Evolutionary conservation across 2,329 filamentous ascomycete genomes (phyloP), one percentile per base, ranked within the genome.

Genomic region (Colletotrichum godetiae): DNA sequence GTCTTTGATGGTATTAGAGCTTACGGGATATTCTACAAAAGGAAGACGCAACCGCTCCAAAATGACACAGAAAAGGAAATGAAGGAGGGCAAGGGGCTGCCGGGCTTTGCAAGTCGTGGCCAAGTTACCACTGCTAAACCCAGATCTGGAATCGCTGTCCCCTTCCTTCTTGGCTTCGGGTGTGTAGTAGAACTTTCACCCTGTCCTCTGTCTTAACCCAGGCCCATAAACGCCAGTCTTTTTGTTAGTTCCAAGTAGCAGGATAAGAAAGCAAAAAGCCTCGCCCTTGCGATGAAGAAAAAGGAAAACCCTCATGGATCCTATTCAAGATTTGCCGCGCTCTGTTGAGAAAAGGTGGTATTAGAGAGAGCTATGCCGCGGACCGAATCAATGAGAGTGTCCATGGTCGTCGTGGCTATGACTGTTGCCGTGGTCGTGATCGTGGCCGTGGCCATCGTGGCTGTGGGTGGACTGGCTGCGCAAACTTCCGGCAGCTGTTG

Each of bases 401-500:
- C 31, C 27, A 33, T 72, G 68, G 31, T 53, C 57, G 49, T 72
- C 42, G 42, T 49, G 15, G 19, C 42, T 49, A 22, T 64, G 61
- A 24, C 46, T 52, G 22, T 63, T 66, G 24, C 58, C 22, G 37
- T 67, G 63, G n/a, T 66, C 62, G 15, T 69, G 53, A 24, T 59
- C 53, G 58, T 65, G 74, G 76, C 81, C 75, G 77, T 82, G 63
- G 81, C 80, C 74, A 29, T 78, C 76, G 46, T 74, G 74, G 52
- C 75, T 76, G 56, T 78, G 76, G 24, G 76, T 75, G 11, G 80
- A 80, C 35, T 81, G 81, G 69, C 80, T 80, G 67, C 77, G 79
- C 58, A 78, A 77, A 61, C 81, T 74, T 77, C 81, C 37, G 79
- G 82, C 57, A 73, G 79, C 19, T 78, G 79, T 19, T 79, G 82